Conservation (phyloP, 345 rosid genomes). For the Draba incana region DNA sequence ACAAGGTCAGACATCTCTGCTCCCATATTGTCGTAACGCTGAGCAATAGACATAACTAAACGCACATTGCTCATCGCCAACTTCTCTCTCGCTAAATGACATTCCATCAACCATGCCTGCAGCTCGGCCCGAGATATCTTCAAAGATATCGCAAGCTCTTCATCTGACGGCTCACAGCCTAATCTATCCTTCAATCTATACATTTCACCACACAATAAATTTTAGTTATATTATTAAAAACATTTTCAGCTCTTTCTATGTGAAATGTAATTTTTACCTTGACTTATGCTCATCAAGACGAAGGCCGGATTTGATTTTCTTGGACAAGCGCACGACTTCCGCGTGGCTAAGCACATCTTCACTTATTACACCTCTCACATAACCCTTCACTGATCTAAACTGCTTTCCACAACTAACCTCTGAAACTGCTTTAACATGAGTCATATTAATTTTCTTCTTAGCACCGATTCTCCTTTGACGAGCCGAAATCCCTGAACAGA, state of each 20-base stretch:
- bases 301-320: conserved; percentile 75
- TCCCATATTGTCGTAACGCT: conserved; percentile 86
- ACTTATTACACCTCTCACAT: conserved; percentile 75
- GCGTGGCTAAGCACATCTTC: conserved; percentile 76
- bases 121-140: conserved; percentile 74
- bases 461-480: conserved; percentile 67
- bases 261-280: conserved; percentile 50
- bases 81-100: conserved; percentile 85
- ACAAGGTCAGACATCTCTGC: conserved; percentile 96
- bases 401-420: conserved; percentile 45
- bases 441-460: conserved; percentile 48
- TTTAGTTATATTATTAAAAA: neutral
- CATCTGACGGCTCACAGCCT: conserved; percentile 89
- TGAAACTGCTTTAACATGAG: conserved; percentile 41
- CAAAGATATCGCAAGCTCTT: conserved; percentile 79
- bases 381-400: conserved; percentile 60
- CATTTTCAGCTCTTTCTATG: neutral
- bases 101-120: conserved; percentile 66
- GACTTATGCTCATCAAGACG: conserved; percentile 74
- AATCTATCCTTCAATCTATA: conserved; percentile 79
- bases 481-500: conserved; percentile 81
- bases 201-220: conserved; percentile 33
- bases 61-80: conserved; percentile 98
- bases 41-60: conserved; percentile 93
- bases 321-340: conserved; percentile 80